phyloP scores from a whole-genome alignment of 192 early-diverging fungal genomes.

The Fimicolochytrium jonesii region DNA sequence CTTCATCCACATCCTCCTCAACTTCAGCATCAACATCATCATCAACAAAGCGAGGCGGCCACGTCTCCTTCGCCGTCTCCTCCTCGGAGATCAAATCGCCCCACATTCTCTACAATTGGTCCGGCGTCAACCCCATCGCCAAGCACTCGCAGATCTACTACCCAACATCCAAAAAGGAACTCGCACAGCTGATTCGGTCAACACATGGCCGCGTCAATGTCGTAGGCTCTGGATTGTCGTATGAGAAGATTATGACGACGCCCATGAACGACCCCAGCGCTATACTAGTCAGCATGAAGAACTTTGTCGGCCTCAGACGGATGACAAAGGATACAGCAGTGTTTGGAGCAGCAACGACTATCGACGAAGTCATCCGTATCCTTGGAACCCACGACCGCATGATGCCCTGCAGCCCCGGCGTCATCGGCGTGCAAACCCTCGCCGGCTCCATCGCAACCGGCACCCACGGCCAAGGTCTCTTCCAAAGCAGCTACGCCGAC shows the following conservation, averaged over 20 bases:
- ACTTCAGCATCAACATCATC: too few species aligned
- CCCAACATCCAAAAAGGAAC: constrained; percentile 7
- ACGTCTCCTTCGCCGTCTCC: not conserved
- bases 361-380: constrained; percentile 22
- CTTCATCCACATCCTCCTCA: too few species aligned
- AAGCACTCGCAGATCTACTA: constrained; percentile 2
- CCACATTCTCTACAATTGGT: constrained; percentile 23
- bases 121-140: constrained; percentile 18
- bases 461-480: constrained; percentile 39
- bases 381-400: constrained; percentile 17
- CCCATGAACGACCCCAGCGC: constrained; percentile 5
- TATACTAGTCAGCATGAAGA: constrained; percentile 19
- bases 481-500: constrained; percentile 23
- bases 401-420: constrained; percentile 30
- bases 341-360: constrained; percentile 27
- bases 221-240: constrained; percentile 23
- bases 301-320: constrained; percentile 5
- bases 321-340: constrained; percentile 7
- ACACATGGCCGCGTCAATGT: not conserved
- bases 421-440: constrained; percentile 34
- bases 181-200: constrained; percentile 8
- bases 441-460: constrained; percentile 40
- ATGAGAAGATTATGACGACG: constrained; percentile 11
- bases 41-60: too few species aligned
- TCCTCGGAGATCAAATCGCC: not conserved